Evolutionary conservation across 2,329 filamentous ascomycete genomes (phyloP), one percentile per base, ranked within the genome.

Genomic region (Alternaria dauci): DNA sequence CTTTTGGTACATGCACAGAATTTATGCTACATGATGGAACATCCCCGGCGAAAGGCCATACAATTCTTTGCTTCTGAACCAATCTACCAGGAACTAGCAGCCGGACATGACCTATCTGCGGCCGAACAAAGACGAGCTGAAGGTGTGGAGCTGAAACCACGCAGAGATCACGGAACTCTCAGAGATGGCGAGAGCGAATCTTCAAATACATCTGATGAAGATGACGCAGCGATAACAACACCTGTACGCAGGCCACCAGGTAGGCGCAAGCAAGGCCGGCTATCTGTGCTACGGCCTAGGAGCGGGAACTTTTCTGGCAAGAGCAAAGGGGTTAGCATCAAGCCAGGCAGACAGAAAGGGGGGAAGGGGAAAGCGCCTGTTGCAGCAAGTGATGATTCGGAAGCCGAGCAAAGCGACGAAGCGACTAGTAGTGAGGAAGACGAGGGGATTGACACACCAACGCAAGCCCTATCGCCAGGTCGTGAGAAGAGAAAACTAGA

Each of bases 21-120:
- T 41, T 52, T 80, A 8, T 71, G 75, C 48, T 78, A 76, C 42
- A 78, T 78, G 69, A 80, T 80, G 70, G 70, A 74, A 8, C 73
- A 78, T 52, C 73, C 73, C 2, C 71, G 74, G 36, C 69, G 74
- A 28, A 73, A 74, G 47, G 71, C 58, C 25, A 58, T 70, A 25
- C 63, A 66, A 2, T 75, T 72, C 39, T 77, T 78, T 36, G 62
- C 64, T 5, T 62, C 70, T 6, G 75, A 77, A 43, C 73, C 75
- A 0, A 72, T 79, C 30, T 78, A 77, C 34, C 61, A 68, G 11
- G 75, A 79, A 54, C 56, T 78, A 9, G 54, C 59, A 41, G 62
- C 63, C 16, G 71, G 65, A 5, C 73, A 72, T 48, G 65, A 43
- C n/a, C 65, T 78, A 2, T 68, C 73, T 2, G 73, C 73, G 23